Base-by-base conservation (phyloP, 2,329 filamentous ascomycete genomes). In the Blastomyces silverae region DNA sequence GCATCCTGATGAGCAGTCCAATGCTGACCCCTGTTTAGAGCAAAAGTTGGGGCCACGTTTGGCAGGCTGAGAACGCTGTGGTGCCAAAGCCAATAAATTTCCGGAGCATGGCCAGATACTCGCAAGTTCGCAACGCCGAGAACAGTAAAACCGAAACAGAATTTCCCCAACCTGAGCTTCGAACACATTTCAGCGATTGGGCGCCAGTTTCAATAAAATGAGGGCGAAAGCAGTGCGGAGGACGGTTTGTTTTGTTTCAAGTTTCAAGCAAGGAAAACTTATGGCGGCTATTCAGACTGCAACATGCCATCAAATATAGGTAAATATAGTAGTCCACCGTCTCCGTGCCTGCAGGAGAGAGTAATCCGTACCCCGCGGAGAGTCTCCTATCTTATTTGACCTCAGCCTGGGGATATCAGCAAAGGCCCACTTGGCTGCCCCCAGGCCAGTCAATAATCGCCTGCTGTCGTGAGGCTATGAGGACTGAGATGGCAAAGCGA, bases 71-170 rank as follows among this genome's bases (percentile, higher is more conserved):
- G 17, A 37, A 56, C 6, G 17, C 1, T 31, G 53, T 39, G 53
- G 53, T n/a, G 15, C 53, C 17, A 37, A 28, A 52, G 48, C 53
- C 53, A 31, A 56, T 56, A 31, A 31, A 56, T 56, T 56, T n/a
- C 25, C 53, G 53, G 31, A 56, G 3, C 22, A 53, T 31, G 50
- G 50, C 50, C 25, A 53, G 50, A 53, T 46, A 22, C n/a, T 28
- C 8, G 5, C 50, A 6, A 34, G 31, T 34, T 34, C 31, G 31
- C 31, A 34, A 31, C 28, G 31, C 31, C 31, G 11, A 20, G 28
- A 20, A 34, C 52, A 15, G 25, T 11, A 48, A 6, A 13, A 13
- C 48, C 55, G 6, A 57, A 57, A 42, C 39, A 57, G 31, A 8
- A n/a, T n/a, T 8, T n/a, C 20, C 46, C 46, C 20, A 48, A 22